phyloP scores from a whole-genome alignment of 1,284 basidiomycete species.

The Cystobasidium pallidum region DNA sequence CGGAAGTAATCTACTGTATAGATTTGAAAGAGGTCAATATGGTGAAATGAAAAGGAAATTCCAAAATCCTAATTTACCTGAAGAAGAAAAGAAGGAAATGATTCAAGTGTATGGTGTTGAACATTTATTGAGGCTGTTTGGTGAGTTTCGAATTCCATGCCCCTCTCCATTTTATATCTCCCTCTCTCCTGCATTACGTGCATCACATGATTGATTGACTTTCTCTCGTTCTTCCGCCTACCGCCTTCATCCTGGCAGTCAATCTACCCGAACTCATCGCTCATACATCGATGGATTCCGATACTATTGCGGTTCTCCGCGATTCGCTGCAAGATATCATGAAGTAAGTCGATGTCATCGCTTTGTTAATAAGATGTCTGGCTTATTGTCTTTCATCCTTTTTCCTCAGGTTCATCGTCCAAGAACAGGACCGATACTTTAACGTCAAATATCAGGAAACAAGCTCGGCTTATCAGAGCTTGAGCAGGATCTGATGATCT shows the following conservation, averaged over 20 bases:
- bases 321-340: conserved; percentile 91
- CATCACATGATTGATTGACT: background rate
- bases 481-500: conserved; percentile 30
- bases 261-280: conserved; percentile 74
- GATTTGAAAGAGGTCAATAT: conserved; percentile 92
- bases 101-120: conserved; percentile 92
- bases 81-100: conserved; percentile 72
- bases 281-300: conserved; percentile 86
- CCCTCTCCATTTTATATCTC: background rate
- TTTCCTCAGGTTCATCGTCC: conserved; percentile 58
- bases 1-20: conserved; percentile 87
- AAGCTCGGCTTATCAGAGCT: conserved; percentile 58
- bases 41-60: conserved; percentile 76
- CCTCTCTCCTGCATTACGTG: background rate
- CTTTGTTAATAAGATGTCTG: too few species aligned
- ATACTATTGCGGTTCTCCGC: conserved; percentile 77
- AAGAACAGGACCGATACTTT: conserved; percentile 58
- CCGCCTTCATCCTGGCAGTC: conserved; percentile 55
- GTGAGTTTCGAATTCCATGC: conserved; percentile 61
- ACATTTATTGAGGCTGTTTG: conserved; percentile 87
- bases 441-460: conserved; percentile 59
- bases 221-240: background rate
- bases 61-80: conserved; percentile 62
- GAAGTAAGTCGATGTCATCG: conserved; percentile 62
- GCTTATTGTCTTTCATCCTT: background rate